phyloP scores from a whole-genome alignment of 73 alveolate genomes.

The Uronychia setigera region DNA sequence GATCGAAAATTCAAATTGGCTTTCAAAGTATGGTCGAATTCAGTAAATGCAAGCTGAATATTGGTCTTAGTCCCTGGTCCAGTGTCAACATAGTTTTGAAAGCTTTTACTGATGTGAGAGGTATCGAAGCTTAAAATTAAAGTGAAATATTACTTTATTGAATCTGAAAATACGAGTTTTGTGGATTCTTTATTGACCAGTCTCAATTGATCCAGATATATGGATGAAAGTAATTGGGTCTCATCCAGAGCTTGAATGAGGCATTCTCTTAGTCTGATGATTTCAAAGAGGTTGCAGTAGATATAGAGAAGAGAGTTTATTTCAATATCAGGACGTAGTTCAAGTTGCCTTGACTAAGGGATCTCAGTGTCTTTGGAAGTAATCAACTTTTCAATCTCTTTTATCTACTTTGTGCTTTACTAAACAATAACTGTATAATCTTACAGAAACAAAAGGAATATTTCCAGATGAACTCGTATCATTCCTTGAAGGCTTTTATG shows the following conservation, averaged over 20 bases:
- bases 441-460: too few species aligned
- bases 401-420: too few species aligned
- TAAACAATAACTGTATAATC: too few species aligned
- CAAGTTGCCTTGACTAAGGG: not conserved
- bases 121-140: slow-evolving; percentile 24
- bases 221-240: slow-evolving; percentile 19
- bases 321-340: not conserved
- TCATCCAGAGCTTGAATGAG: slow-evolving; percentile 27
- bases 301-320: slow-evolving; percentile 9
- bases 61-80: slow-evolving; percentile 23
- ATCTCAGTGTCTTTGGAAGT: too few species aligned
- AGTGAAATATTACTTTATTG: slow-evolving; percentile 2
- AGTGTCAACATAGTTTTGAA: slow-evolving; percentile 17
- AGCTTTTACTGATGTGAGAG: slow-evolving; percentile 3
- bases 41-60: slow-evolving; percentile 33
- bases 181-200: slow-evolving; percentile 30
- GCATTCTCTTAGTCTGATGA: slow-evolving; percentile 34
- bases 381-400: too few species aligned
- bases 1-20: slow-evolving; percentile 32
- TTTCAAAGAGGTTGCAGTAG: slow-evolving; percentile 39
- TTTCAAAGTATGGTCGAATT: slow-evolving; percentile 33
- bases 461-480: too few species aligned
- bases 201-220: slow-evolving; percentile 16
- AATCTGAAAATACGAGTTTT: slow-evolving; percentile 32
- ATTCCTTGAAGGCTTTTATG: not conserved